These are phyloP conservation scores for Kodamaea leandrae DNA, from an alignment of 805 yeast genomes.

Conservation along the genomic window DNA sequence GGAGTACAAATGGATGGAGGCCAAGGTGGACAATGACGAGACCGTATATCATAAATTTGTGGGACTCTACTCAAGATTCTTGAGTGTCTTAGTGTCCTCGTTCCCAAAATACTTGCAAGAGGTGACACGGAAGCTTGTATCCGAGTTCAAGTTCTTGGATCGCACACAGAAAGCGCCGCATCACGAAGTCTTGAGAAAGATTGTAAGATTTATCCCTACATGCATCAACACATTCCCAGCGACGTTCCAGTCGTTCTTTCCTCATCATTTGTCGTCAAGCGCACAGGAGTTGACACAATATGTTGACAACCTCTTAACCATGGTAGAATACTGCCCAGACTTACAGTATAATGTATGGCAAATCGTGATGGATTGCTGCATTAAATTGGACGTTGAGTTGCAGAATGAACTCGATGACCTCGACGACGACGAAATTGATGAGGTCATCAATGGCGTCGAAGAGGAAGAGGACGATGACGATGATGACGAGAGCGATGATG, in stretches of 20 bases:
- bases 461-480: conserved; percentile 45
- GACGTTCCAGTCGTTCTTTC: conserved; percentile 60
- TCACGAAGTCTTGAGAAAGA: conserved; percentile 63
- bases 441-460: conserved; percentile 42
- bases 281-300: conserved; percentile 57
- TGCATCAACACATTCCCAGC: conserved; percentile 63
- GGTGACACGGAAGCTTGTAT: conserved; percentile 66
- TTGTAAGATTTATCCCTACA: conserved; percentile 78
- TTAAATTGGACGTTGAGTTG: conserved; percentile 86
- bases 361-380: conserved; percentile 70
- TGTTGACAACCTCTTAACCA: conserved; percentile 56
- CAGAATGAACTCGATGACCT: conserved; percentile 85
- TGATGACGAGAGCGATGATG: conserved; percentile 14
- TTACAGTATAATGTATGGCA: conserved; percentile 76
- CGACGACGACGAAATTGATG: conserved; percentile 66
- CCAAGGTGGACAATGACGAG: conserved; percentile 13
- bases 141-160: conserved; percentile 46
- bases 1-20: conserved; percentile 60
- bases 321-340: conserved; percentile 72
- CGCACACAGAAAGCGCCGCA: conserved; percentile 21
- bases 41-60: conserved; percentile 32
- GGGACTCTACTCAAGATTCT: conserved; percentile 63
- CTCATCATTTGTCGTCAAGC: conserved; percentile 68
- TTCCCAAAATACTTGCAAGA: conserved; percentile 89
- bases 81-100: conserved; percentile 76